Evolutionary conservation across 768 basidiomycete species (phyloP).

Genomic region (Lentinus tigrinus): DNA sequence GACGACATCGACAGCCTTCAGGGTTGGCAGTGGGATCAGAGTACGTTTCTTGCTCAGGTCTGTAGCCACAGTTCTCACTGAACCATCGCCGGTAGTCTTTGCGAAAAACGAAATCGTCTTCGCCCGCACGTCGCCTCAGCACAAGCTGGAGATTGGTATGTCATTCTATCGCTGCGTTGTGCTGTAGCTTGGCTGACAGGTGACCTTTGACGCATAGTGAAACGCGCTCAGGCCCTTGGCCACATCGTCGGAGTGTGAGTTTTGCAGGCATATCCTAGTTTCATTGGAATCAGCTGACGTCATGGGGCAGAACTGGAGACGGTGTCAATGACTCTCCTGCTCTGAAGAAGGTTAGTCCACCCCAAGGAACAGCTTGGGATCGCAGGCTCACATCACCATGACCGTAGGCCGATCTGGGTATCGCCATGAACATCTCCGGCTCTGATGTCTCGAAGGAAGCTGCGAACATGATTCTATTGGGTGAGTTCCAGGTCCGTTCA

Average conservation of each 20-base stretch:
- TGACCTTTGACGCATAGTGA: conserved; percentile 44
- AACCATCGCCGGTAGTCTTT: conserved; percentile 46
- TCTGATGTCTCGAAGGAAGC: conserved; percentile 76
- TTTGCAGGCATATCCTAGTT: not conserved
- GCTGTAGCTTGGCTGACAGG: too few species aligned
- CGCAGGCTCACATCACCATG: not conserved
- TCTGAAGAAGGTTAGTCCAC: conserved; percentile 46
- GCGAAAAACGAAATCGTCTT: conserved; percentile 70
- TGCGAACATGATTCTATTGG: conserved; percentile 71
- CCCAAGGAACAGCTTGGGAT: not conserved
- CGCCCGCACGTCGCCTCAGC: conserved; percentile 69
- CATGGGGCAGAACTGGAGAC: conserved; percentile 53
- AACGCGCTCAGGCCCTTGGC: conserved; percentile 68
- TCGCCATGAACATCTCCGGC: conserved; percentile 75
- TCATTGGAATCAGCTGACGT: too few species aligned
- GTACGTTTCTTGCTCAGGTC: conserved; percentile 29
- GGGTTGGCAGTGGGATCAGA: conserved; percentile 76
- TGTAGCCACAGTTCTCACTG: not conserved
- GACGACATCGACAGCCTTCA: conserved; percentile 65
- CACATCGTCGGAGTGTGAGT: conserved; percentile 73
- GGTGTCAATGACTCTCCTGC: conserved; percentile 75
- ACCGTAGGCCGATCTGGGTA: conserved; percentile 59
- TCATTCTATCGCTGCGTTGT: not conserved
- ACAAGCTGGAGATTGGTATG: conserved; percentile 70
- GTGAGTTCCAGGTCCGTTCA: conserved; percentile 29